phyloP scores from a whole-genome alignment of 768 basidiomycete genomes.

The Termitomyces heimii region DNA sequence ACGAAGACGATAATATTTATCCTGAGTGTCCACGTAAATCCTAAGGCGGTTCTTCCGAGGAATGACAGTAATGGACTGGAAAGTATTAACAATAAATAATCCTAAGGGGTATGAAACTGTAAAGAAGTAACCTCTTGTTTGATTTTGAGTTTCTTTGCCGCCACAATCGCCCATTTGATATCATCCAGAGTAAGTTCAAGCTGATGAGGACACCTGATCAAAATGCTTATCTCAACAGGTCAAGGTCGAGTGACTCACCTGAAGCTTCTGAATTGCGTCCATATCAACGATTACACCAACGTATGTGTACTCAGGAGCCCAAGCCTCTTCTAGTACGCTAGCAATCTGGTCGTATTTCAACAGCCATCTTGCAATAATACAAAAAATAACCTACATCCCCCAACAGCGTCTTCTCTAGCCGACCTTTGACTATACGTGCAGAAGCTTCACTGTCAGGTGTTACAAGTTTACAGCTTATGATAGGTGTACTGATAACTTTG shows the following conservation, averaged over 20 bases:
- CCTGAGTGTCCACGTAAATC: conserved; percentile 71
- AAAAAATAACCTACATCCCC: conserved; percentile 64
- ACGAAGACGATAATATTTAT: conserved; percentile 80
- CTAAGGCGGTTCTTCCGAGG: conserved; percentile 69
- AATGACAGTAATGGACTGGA: conserved; percentile 70
- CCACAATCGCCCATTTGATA: conserved; percentile 87
- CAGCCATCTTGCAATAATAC: not conserved
- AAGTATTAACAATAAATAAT: not conserved
- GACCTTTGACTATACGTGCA: conserved; percentile 94
- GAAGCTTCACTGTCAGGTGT: conserved; percentile 84
- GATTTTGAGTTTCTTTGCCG: conserved; percentile 86
- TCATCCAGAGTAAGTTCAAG: conserved; percentile 91
- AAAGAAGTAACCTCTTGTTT: conserved; percentile 63
- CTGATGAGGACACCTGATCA: conserved; percentile 28
- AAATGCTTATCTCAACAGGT: not conserved
- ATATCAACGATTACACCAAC: conserved; percentile 90
- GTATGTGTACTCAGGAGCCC: conserved; percentile 90
- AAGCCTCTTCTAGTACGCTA: conserved; percentile 90
- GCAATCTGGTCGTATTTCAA: conserved; percentile 55
- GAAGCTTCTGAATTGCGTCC: conserved; percentile 82
- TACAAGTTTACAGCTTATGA: conserved; percentile 94
- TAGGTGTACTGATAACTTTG: conserved; percentile 95
- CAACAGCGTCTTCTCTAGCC: conserved; percentile 90
- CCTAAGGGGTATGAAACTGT: not conserved
- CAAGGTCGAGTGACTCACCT: conserved; percentile 38